phyloP scores from a whole-genome alignment of 768 basidiomycete genomes.

The Tylopilus rubrobrunneus region DNA sequence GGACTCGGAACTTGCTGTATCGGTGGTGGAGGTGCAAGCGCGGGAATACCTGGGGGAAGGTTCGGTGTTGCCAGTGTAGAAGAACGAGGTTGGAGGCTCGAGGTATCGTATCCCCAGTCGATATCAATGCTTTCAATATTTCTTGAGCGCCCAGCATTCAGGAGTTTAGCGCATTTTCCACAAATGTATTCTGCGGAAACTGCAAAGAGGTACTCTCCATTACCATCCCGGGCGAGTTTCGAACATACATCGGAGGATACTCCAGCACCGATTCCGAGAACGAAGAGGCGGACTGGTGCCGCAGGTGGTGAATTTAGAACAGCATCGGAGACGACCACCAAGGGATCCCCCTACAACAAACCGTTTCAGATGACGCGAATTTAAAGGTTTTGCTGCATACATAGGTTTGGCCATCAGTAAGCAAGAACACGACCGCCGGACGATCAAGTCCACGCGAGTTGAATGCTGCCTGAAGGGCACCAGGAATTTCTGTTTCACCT shows the following conservation, averaged over 20 bases:
- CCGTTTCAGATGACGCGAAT: neutral
- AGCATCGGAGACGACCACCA: slow-evolving; percentile 16
- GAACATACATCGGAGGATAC: slow-evolving; percentile 51
- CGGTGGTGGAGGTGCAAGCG: slow-evolving; percentile 34
- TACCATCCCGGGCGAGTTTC: slow-evolving; percentile 50
- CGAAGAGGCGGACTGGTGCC: slow-evolving; percentile 47
- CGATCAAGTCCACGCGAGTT: slow-evolving; percentile 28
- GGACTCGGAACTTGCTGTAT: slow-evolving; percentile 31
- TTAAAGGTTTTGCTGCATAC: neutral
- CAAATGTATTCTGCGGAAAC: slow-evolving; percentile 42
- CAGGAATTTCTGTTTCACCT: slow-evolving; percentile 50
- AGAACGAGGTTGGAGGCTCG: neutral
- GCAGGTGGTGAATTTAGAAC: slow-evolving; percentile 28
- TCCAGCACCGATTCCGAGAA: slow-evolving; percentile 51
- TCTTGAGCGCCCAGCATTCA: slow-evolving; percentile 48
- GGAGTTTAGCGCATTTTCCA: slow-evolving; percentile 45
- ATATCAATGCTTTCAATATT: slow-evolving; percentile 43
- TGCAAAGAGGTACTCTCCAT: slow-evolving; percentile 49
- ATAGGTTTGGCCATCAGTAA: slow-evolving; percentile 55
- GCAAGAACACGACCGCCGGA: slow-evolving; percentile 49
- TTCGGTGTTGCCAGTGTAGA: slow-evolving; percentile 14
- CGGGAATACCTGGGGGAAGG: slow-evolving; percentile 10
- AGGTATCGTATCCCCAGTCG: slow-evolving; percentile 42
- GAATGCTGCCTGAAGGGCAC: slow-evolving; percentile 41
- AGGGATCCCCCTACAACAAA: slow-evolving; percentile 10